A percentile compares a stretch with the other conserved stretches of the same genome.
Evolutionary conservation across 1,139 yeast species (phyloP).

Genomic region (Hyphopichia khmerensis): DNA sequence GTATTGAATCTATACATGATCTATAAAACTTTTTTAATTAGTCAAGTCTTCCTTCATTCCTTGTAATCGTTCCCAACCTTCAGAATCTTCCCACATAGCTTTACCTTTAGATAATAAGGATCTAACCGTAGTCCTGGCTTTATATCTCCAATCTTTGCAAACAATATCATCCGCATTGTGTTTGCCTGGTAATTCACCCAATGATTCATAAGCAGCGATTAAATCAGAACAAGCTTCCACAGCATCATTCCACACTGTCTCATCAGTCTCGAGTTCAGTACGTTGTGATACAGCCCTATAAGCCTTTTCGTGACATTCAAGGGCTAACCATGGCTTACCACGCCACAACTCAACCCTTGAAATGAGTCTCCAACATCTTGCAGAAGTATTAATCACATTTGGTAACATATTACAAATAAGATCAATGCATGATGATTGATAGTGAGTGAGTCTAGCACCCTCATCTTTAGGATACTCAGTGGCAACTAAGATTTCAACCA

Average conservation of each 20-base stretch:
- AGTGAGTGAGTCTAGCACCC: conserved; percentile 46
- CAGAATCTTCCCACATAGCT: conserved; percentile 74
- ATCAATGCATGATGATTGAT: conserved; percentile 67
- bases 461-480: conserved; percentile 48
- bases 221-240: conserved; percentile 79
- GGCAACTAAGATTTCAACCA: conserved; percentile 63
- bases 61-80: conserved; percentile 69
- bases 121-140: conserved; percentile 70
- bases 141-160: conserved; percentile 90
- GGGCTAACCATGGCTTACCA: conserved; percentile 79
- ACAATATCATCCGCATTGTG: conserved; percentile 81
- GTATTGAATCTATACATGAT: neutral
- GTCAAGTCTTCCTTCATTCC: conserved; percentile 49
- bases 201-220: conserved; percentile 81
- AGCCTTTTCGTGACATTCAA: conserved; percentile 86
- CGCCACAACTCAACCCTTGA: conserved; percentile 89
- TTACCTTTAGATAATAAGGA: conserved; percentile 80
- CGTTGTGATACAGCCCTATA: conserved; percentile 68
- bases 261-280: conserved; percentile 65
- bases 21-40: conserved; percentile 4
- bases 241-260: conserved; percentile 71
- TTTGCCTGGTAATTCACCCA: conserved; percentile 86
- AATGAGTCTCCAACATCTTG: conserved; percentile 80
- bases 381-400: conserved; percentile 62
- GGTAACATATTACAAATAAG: conserved; percentile 70